Evolutionary conservation across 1,284 basidiomycete species (phyloP), one percentile per base, ranked within the genome.

Genomic region (Fomitopsis schrenkii): DNA sequence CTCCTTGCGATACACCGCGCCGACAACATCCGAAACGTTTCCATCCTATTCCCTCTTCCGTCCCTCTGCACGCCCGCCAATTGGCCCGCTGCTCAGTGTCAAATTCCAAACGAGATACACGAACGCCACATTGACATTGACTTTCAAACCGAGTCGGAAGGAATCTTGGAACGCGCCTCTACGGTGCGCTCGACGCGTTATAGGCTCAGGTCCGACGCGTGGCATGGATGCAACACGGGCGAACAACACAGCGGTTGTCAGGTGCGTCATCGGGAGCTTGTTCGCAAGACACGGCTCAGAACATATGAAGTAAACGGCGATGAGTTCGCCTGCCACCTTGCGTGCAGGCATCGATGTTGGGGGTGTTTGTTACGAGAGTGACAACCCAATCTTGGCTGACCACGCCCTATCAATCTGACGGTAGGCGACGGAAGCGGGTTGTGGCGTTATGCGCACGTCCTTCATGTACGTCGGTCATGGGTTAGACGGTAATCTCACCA

Each of bases 401-500:
- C 15, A 22, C 41, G 42, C 45, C 7, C 26, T 30, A 52, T 38
- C 38, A 57, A 45, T 35, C 41, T 48, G 40, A 41, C 30, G 22
- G 14, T 17, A 41, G 38, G 30, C 52, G 30, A 62, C 55, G 6
- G 12, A 46, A 40, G 15, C 17, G 61, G 58, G 30, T 59, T 19
- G 38, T 17, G 40, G 17, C 9, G 9, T 59, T 54, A 57, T 58
- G 58, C 14, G 14, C 40, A 55, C 45, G 45, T 46, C 61, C 58
- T 57, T 40, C 22, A 44, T 46, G 30, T 15, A 26, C 45, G 10
- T 10, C 44, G 48, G 61, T 59, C 61, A 62, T 62, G 61, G 58
- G 58, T 44, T 53, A 30, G 15, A 46, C 28, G n/a, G 35, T 14
- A 5, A 53, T n/a, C 22, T 44, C 36, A 22, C 9, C 54, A 40